These are phyloP conservation scores for Spiraea crenata DNA, from an alignment of 331 rosid species.

Conservation along the genomic window DNA sequence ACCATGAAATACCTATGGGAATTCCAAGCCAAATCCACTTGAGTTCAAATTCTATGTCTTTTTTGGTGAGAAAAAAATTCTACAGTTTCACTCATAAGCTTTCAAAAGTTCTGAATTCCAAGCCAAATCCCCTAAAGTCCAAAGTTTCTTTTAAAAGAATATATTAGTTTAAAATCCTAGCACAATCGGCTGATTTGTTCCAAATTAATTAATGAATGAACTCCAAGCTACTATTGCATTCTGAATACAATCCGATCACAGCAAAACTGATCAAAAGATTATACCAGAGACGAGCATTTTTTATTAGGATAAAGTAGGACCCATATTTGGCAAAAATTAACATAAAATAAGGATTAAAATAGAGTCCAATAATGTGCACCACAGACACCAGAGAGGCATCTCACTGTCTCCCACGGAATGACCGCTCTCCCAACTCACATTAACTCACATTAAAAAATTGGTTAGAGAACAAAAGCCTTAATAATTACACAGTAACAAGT, in stretches of 20 bases:
- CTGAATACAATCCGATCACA: background rate
- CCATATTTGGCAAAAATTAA: background rate
- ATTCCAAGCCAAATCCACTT: background rate
- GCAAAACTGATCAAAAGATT: background rate
- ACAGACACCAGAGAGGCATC: background rate
- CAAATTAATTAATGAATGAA: background rate
- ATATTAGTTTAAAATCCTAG: background rate
- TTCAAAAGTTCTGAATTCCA: too few relatives aligned
- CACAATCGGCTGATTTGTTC: background rate
- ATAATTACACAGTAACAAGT: conserved; percentile 2
- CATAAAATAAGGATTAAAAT: background rate
- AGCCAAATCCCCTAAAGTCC: background rate
- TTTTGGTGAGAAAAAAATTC: too few relatives aligned
- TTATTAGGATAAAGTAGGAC: background rate
- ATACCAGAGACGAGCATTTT: background rate
- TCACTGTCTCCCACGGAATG: background rate
- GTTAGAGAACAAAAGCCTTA: background rate
- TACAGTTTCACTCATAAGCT: too few relatives aligned
- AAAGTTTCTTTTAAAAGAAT: background rate
- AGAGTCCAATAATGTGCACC: background rate
- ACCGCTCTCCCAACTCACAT: background rate
- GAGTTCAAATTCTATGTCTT: too few relatives aligned
- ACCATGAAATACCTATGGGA: background rate
- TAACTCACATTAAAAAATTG: background rate
- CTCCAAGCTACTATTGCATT: too few relatives aligned